Evolutionary conservation across 345 rosid genomes (phyloP).

Genomic region (Syzygium jambos): DNA sequence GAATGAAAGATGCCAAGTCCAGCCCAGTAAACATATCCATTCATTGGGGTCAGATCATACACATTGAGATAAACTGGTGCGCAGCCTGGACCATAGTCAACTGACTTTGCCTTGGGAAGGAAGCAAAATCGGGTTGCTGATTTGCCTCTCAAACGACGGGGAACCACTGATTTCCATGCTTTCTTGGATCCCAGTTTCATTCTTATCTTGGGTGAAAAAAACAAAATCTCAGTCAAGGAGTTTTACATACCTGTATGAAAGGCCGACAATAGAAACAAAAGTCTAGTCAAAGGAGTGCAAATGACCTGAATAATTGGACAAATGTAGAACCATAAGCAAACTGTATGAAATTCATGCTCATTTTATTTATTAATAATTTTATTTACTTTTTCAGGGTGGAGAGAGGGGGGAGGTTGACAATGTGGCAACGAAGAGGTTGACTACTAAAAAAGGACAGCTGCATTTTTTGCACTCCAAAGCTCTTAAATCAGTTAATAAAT

Average conservation of each 20-base stretch:
- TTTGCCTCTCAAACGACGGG: conserved; percentile 46
- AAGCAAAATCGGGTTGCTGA: conserved; percentile 63
- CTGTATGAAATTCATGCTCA: background rate
- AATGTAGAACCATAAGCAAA: background rate
- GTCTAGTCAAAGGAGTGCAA: background rate
- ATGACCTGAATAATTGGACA: background rate
- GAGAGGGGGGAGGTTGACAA: background rate
- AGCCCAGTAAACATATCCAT: conserved; percentile 93
- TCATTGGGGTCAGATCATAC: conserved; percentile 81
- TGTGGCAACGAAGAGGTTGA: background rate
- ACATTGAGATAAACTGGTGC: conserved; percentile 88
- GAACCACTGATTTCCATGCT: conserved; percentile 54
- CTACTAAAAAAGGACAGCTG: background rate
- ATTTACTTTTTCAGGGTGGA: background rate
- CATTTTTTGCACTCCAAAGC: background rate
- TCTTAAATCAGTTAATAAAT: background rate
- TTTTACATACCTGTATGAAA: background rate
- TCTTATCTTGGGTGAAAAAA: conserved; percentile 11
- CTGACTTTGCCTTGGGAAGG: conserved; percentile 59
- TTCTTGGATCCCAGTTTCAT: conserved; percentile 59
- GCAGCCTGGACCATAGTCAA: conserved; percentile 44
- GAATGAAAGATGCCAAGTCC: conserved; percentile 97
- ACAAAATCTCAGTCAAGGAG: background rate
- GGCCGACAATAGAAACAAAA: background rate
- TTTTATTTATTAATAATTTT: background rate